Base-by-base conservation (phyloP, 805 yeast species). In the Ogataea trehalophila region DNA sequence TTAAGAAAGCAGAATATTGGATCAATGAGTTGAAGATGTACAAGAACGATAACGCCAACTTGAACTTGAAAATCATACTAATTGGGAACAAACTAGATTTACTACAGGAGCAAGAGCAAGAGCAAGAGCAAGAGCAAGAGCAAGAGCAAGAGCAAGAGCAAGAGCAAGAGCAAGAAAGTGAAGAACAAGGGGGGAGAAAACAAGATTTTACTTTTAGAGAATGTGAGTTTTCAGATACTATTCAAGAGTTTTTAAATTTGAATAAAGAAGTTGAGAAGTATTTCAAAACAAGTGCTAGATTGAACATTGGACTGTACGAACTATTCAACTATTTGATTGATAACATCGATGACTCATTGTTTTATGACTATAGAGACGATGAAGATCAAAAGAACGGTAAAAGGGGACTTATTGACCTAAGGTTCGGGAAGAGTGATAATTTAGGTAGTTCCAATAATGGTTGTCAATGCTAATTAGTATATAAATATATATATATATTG, bases 81-180 rank as follows among this genome's bases (percentile, higher is more conserved):
- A 86, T 92, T 4, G 99, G 98, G 0, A 94, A 89, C 65, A 94
- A 94, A 67, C 57, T 68, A 4, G 99, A 94, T 66, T 64, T 90
- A 41, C 62, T 73, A 34, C 31, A 26, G 31, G 31, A 26, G 9
- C 31, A 26, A 26, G 60, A 63, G 26, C 51, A 58, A 1, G 51
- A 40, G 3, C 37, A 38, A 11, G 47, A 37, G 20, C 20, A 20
- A 20, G 20, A 20, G 3, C 20, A 20, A 20, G 20, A 20, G 20
- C 20, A 20, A 20, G 20, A 20, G 20, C 20, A 20, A 20, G 20
- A 20, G n/a, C n/a, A n/a, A 20, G 20, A 4, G 3, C 20, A 20
- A 20, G 20, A 20, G 20, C 20, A 20, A 20, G 20, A 20, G 20
- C 20, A 20, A 20, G 20, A 20, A 20, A 20, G 3, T 20, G 13